phyloP scores from a whole-genome alignment of 1,284 basidiomycete species.

The Trichosporon sp. region DNA sequence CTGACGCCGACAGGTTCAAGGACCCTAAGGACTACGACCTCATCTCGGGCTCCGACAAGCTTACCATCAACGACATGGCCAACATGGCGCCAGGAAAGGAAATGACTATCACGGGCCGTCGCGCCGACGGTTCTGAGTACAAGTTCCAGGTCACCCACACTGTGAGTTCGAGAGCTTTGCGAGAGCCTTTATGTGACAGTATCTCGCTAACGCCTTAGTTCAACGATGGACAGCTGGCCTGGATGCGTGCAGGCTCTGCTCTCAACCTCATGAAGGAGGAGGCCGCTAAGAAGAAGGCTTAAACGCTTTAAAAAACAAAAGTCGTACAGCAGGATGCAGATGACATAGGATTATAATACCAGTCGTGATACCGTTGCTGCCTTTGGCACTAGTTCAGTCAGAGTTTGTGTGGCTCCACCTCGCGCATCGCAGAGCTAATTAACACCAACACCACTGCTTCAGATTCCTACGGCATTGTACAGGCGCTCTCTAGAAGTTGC shows the following conservation, averaged over 20 bases:
- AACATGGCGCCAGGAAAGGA: conserved; percentile 82
- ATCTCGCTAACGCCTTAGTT: too few relatives aligned
- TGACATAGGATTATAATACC: conserved; percentile 5
- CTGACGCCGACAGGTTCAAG: conserved; percentile 81
- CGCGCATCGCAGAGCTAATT: too few relatives aligned
- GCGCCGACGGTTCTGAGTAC: conserved; percentile 72
- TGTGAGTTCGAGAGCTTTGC: too few relatives aligned
- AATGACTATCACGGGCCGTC: conserved; percentile 72
- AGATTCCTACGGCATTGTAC: too few relatives aligned
- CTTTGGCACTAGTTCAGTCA: too few relatives aligned
- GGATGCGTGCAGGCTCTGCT: conserved; percentile 64
- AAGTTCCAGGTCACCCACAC: conserved; percentile 50
- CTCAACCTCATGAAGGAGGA: conserved; percentile 17
- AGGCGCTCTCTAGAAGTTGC: too few relatives aligned
- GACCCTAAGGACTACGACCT: conserved; percentile 88
- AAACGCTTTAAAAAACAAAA: not conserved
- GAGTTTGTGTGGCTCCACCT: too few relatives aligned
- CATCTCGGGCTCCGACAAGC: conserved; percentile 72
- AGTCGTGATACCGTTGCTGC: too few relatives aligned
- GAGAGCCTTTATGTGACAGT: too few relatives aligned
- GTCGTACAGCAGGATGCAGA: conserved; percentile 1
- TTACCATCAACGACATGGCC: conserved; percentile 78
- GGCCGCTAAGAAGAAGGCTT: not conserved
- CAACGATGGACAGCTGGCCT: conserved; percentile 75
- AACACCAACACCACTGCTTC: too few relatives aligned